Conservation (phyloP, 495 filamentous ascomycete species). For the Pseudomonodictys pantanalensis region DNA sequence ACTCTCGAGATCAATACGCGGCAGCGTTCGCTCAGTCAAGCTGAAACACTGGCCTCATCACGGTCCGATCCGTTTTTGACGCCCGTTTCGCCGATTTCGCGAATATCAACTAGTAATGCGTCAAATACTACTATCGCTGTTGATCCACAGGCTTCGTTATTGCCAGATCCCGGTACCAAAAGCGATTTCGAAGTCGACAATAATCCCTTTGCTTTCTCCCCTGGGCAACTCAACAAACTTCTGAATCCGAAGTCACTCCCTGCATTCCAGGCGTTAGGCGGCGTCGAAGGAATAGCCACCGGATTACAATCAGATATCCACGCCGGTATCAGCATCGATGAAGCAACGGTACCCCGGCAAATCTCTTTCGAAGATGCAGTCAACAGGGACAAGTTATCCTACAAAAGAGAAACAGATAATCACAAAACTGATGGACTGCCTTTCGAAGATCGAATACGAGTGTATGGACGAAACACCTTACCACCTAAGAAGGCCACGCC, state of each 20-base stretch:
- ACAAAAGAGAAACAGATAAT: not conserved
- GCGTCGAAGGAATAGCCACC: constrained; percentile 69
- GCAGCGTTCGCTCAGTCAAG: not conserved
- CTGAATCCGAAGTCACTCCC: constrained; percentile 75
- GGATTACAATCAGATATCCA: constrained; percentile 68
- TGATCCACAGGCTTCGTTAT: constrained; percentile 37
- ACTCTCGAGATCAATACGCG: not conserved
- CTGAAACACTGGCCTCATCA: not conserved
- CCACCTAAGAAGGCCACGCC: constrained; percentile 69
- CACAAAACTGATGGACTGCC: constrained; percentile 34
- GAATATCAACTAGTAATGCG: not conserved
- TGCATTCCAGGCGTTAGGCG: constrained; percentile 76
- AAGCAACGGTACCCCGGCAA: constrained; percentile 58
- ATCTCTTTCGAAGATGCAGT: constrained; percentile 67
- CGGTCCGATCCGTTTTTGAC: not conserved
- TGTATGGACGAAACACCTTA: constrained; percentile 67
- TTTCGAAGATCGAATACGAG: constrained; percentile 62
- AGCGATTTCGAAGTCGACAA: constrained; percentile 69
- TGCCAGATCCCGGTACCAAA: constrained; percentile 67
- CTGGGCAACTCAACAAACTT: constrained; percentile 75
- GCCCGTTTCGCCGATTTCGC: not conserved
- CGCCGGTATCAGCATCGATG: constrained; percentile 74
- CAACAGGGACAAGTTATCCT: constrained; percentile 28
- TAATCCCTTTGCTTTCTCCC: constrained; percentile 79
- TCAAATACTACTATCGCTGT: not conserved